Percentiles rank a stretch among this genome's conserved stretches.
These are phyloP conservation scores for Ephemerocybe angulata DNA, from an alignment of 768 basidiomycete genomes.

Conservation along the genomic window DNA sequence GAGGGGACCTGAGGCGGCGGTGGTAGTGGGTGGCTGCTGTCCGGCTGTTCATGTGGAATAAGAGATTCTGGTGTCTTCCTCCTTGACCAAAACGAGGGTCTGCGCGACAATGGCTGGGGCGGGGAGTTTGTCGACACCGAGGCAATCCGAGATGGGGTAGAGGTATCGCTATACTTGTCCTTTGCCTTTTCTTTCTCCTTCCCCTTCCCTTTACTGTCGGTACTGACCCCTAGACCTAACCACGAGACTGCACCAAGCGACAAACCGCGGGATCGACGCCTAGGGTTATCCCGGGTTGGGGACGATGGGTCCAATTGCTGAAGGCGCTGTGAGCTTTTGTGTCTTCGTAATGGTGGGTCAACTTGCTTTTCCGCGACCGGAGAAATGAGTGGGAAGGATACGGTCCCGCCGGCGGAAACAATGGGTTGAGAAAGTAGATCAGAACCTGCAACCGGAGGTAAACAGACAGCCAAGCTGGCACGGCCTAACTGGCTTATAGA, in stretches of 20 bases:
- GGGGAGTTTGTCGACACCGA: slow-evolving; percentile 20
- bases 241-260: slow-evolving; percentile 51
- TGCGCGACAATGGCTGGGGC: slow-evolving; percentile 46
- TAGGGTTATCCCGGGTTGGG: slow-evolving; percentile 15
- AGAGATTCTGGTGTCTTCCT: slow-evolving; percentile 29
- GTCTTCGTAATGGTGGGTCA: slow-evolving; percentile 37
- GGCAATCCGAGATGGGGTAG: not conserved
- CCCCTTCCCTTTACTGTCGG: slow-evolving; percentile 28
- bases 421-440: not conserved
- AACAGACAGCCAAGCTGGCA: not conserved
- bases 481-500: not conserved
- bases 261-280: slow-evolving; percentile 46
- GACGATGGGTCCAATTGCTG: slow-evolving; percentile 6
- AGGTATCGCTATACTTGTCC: slow-evolving; percentile 6
- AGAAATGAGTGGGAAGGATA: slow-evolving; percentile 23
- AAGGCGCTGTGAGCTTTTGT: slow-evolving; percentile 48
- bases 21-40: not conserved
- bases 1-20: slow-evolving; percentile 1
- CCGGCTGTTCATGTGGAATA: no score
- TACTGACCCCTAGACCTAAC: slow-evolving; percentile 27
- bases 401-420: not conserved
- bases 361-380: slow-evolving; percentile 5
- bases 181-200: slow-evolving; percentile 40
- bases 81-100: slow-evolving; percentile 66
- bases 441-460: not conserved